Conservation (phyloP, 1,284 basidiomycete species). For the Pascua sp. region DNA sequence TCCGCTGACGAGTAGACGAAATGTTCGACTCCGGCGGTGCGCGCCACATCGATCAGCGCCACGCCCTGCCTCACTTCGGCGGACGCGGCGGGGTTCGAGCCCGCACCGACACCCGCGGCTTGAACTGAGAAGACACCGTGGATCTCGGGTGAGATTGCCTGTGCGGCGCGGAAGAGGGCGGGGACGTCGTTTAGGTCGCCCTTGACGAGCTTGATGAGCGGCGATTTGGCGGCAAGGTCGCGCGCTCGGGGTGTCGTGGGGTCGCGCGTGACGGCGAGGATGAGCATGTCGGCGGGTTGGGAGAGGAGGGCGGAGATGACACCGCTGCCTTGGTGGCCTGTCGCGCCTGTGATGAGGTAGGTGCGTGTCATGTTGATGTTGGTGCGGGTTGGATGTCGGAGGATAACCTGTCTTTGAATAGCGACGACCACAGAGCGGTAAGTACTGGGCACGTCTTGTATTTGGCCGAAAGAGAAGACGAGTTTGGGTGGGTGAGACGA, state of each 20-base stretch:
- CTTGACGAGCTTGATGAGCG: constrained; percentile 23
- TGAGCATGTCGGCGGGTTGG: constrained; percentile 13
- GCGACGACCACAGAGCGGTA: too few species aligned
- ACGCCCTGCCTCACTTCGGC: constrained; percentile 13
- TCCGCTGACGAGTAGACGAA: constrained; percentile 48
- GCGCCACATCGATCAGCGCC: constrained; percentile 48
- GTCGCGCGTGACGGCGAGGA: constrained; percentile 33
- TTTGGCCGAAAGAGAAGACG: too few species aligned
- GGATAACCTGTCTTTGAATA: too few species aligned
- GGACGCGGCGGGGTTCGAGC: constrained; percentile 1
- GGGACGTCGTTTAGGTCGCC: constrained; percentile 18
- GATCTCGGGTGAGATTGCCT: constrained; percentile 12
- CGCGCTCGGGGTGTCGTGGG: constrained; percentile 13
- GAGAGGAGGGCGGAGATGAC: constrained; percentile 36
- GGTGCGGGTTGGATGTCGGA: too few species aligned
- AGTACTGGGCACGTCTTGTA: too few species aligned
- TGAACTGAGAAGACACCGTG: constrained; percentile 33
- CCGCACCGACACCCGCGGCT: background rate
- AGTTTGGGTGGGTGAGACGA: too few species aligned
- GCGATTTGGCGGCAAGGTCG: constrained; percentile 15
- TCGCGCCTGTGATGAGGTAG: constrained; percentile 52
- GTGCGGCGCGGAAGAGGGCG: constrained; percentile 15
- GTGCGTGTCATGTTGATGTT: constrained; percentile 9
- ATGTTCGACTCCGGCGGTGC: constrained; percentile 46
- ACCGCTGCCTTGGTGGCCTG: constrained; percentile 52